phyloP scores from a whole-genome alignment of 306 rosid genomes.

The Parietaria judaica region DNA sequence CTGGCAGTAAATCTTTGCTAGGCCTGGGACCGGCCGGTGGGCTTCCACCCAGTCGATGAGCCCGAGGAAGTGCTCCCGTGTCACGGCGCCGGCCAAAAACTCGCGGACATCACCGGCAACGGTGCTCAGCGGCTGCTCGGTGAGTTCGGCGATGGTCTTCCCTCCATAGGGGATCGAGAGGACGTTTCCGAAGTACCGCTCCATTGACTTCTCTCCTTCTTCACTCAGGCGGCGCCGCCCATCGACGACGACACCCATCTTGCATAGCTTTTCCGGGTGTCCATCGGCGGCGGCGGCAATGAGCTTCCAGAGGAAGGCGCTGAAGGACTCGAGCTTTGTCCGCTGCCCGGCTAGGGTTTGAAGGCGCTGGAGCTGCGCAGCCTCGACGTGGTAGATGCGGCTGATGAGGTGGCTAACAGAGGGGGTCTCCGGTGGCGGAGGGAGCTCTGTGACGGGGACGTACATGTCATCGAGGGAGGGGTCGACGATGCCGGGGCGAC shows the following conservation, averaged over 20 bases:
- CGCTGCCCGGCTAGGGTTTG: conserved; percentile 36
- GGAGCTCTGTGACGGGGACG: conserved; percentile 31
- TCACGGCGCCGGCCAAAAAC: conserved; percentile 26
- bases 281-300: conserved; percentile 25
- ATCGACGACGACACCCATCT: conserved; percentile 75
- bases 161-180: conserved; percentile 50
- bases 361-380: conserved; percentile 27
- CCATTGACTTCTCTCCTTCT: conserved; percentile 4
- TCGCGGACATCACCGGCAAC: conserved; percentile 39
- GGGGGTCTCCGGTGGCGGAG: conserved; percentile 23
- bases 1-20: conserved; percentile 32
- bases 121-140: conserved; percentile 32
- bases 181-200: conserved; percentile 57
- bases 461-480: conserved; percentile 43
- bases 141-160: conserved; percentile 27
- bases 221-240: conserved; percentile 37
- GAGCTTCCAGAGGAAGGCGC: conserved; percentile 70
- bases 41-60: conserved; percentile 79
- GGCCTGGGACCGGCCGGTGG: conserved; percentile 37
- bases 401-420: conserved; percentile 23
- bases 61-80: conserved; percentile 54
- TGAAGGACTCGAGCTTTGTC: conserved; percentile 50
- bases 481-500: conserved; percentile 35
- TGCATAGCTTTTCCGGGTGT: conserved; percentile 8
- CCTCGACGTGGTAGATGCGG: conserved; percentile 43